Evolutionary conservation across 192 early-diverging fungal species (phyloP), one percentile per base, ranked within the genome.

Genomic region (Coemansia sp.): DNA sequence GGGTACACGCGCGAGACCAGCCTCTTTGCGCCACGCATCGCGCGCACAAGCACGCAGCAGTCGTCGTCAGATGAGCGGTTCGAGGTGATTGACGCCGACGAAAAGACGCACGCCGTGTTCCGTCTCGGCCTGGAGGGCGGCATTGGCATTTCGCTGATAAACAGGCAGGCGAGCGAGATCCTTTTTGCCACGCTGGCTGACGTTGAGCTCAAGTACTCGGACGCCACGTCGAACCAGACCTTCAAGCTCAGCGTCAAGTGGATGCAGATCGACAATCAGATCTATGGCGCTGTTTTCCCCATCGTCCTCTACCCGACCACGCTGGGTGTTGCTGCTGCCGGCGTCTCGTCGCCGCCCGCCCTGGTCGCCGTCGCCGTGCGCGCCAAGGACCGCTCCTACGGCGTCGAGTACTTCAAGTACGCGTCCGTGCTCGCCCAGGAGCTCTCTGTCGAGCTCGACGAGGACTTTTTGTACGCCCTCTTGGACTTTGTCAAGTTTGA

Each of bases 221-320:
- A 98, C 58, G 92, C 93, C 0, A 92, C 87, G 9, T 86, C 89
- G 45, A 93, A 93, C 73, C 91, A 93, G 80, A 90, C 91, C 15
- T 59, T 92, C 22, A 88, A 86, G 27, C 87, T 93, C 76, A 80
- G 86, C 39, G 87, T 94, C 19, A 90, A 94, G 54, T 99, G 97
- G 97, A 66, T 97, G 20, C 94, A 96, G 87, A 89, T 99, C 59
- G 98, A 99, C 75, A 99, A 98, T 82, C 96, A 99, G 75, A 77
- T 97, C 3, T 91, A 91, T 59, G 94, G 91, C 39, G 88, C 91
- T 1, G 66, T 92, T 6, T 94, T 91, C 41, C 95, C 96, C 0
- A 97, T 99, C 37, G 87, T 98, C n/a, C 68, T 99, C 9, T 98
- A 97, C 64, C 98, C 98, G 19, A 94, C 94, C 2, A 88, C 90